Evolutionary conservation across 1,284 basidiomycete species (phyloP).

Genomic region (Crepidotus sp.): DNA sequence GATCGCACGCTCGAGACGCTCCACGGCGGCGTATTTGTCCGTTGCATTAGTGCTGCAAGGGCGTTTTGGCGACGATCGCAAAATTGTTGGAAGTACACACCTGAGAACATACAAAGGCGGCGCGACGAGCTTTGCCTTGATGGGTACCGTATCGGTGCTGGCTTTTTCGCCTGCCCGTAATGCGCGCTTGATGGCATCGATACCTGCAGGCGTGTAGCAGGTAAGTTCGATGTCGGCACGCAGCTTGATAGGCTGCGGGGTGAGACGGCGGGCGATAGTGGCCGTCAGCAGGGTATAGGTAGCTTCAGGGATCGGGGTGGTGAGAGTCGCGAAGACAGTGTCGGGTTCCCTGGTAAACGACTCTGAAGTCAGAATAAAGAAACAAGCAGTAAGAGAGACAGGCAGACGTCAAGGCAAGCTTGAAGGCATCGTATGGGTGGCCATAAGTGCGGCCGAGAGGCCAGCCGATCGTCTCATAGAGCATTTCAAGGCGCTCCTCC

Average conservation of each 20-base stretch:
- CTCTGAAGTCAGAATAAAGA: conserved; percentile 5
- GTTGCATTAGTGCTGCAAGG: conserved; percentile 79
- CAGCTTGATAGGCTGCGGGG: conserved; percentile 97
- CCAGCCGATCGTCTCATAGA: conserved; percentile 93
- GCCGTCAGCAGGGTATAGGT: conserved; percentile 66
- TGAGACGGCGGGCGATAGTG: conserved; percentile 91
- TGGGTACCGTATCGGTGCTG: conserved; percentile 86
- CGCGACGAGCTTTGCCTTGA: conserved; percentile 95
- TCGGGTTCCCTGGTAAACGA: conserved; percentile 68
- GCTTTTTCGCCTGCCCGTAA: conserved; percentile 82
- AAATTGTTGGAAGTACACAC: neutral
- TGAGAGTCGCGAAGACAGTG: conserved; percentile 70
- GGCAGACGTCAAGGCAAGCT: conserved; percentile 84
- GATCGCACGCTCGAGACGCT: conserved; percentile 88
- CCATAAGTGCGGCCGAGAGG: conserved; percentile 89
- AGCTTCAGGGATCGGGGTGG: conserved; percentile 49
- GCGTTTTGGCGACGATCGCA: neutral
- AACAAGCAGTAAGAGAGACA: conserved; percentile 4
- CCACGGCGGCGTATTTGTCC: conserved; percentile 93
- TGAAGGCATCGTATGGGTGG: conserved; percentile 97
- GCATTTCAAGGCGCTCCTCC: conserved; percentile 67
- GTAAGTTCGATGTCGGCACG: conserved; percentile 97
- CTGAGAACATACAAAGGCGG: conserved; percentile 89
- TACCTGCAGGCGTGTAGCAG: conserved; percentile 95
- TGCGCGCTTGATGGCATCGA: conserved; percentile 94